Evolutionary conservation across 306 rosid species (phyloP).

Genomic region (Gastrolobium villosum): DNA sequence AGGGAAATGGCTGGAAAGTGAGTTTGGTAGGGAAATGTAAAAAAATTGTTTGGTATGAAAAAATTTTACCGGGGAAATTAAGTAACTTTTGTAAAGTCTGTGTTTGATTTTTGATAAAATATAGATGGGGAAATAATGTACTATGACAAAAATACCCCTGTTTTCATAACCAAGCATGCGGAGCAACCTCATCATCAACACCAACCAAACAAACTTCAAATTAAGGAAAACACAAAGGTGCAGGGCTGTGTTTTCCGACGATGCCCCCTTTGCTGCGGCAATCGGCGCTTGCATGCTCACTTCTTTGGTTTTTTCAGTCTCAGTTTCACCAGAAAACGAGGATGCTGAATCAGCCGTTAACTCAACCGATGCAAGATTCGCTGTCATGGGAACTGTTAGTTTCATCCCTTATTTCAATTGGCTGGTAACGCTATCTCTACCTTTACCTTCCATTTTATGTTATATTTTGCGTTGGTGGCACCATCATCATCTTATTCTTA

Average conservation of each 20-base stretch:
- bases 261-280: constrained; percentile 84
- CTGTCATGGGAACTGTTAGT: constrained; percentile 82
- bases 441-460: neutral
- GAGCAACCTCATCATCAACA: too few relatives aligned
- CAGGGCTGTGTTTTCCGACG: constrained; percentile 66
- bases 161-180: too few relatives aligned
- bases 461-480: too few relatives aligned
- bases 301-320: constrained; percentile 71
- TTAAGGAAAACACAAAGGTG: constrained; percentile 32
- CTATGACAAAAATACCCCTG: too few relatives aligned
- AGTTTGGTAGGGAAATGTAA: too few relatives aligned
- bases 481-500: too few relatives aligned
- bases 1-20: too few relatives aligned
- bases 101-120: too few relatives aligned
- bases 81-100: too few relatives aligned
- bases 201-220: constrained; percentile 22
- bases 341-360: constrained; percentile 62
- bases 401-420: constrained; percentile 97
- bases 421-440: constrained; percentile 61
- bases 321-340: constrained; percentile 52
- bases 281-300: constrained; percentile 86
- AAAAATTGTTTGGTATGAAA: too few relatives aligned
- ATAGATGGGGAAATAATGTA: too few relatives aligned
- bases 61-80: too few relatives aligned
- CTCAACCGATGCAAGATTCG: constrained; percentile 75